Evolutionary conservation across 2,329 filamentous ascomycete species (phyloP), one percentile per base, ranked within the genome.

Genomic region (Rhynchosporium agropyri): DNA sequence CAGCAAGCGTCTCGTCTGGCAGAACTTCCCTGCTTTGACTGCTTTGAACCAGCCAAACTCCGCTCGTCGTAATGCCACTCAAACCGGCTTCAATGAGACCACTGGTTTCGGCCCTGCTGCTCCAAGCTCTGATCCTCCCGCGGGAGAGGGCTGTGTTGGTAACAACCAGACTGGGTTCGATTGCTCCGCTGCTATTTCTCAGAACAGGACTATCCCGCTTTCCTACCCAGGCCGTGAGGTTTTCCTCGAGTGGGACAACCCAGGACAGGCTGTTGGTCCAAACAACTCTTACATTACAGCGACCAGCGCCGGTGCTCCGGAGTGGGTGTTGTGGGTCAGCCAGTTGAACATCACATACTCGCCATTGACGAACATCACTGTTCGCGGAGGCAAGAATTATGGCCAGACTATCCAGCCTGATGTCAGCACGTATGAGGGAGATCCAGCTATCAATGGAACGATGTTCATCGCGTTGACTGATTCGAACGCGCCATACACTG

Each of bases 391-490:
- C 2, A 46, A 72, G 15, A 71, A 74, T 6, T 77, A 79, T 6
- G 71, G 68, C 1, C 51, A 61, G 73, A 91, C 90, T 0, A 84
- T 87, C 65, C 90, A 96, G 79, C 91, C 91, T 0, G 84, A 89
- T 67, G 79, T 83, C 6, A 83, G 84, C 43, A 89, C 89, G 0
- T 95, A 82, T 72, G 64, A 66, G 60, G 64, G 64, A n/a, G 67
- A 68, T 45, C 66, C 67, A 0, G 84, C 84, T 1, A 80, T 90
- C 57, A 95, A 95, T 68, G 89, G 63, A 49, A 95, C 91, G 3
- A 89, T 92, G 76, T 95, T 94, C 73, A 78, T 96, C 53, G 89
- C 86, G 0, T 73, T 96, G 10, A 94, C 90, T 0, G 90, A 94
- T 70, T 73, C 75, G 0, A 83, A 92, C 67, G 68, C 87, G 0